These are phyloP conservation scores for Chlamydomonas asymmetrica DNA, from an alignment of 139 green algal species.

Conservation along the genomic window DNA sequence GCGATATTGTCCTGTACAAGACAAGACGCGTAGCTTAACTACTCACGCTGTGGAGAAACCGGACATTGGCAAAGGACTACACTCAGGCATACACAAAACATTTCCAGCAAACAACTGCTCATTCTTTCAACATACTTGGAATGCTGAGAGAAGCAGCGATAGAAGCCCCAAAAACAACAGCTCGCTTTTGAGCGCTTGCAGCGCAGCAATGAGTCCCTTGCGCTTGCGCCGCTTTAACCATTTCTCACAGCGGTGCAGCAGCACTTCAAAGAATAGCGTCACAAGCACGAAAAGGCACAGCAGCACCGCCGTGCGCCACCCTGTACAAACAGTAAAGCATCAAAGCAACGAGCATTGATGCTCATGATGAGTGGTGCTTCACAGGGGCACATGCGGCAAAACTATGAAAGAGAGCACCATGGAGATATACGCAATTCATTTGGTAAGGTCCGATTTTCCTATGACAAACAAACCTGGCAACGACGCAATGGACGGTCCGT, in stretches of 20 bases:
- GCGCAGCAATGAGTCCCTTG: constrained; percentile 14
- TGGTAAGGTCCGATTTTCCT: no score
- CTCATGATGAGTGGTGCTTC: no score
- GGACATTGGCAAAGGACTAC: neutral
- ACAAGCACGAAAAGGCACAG: constrained; percentile 14
- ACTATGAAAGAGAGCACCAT: no score
- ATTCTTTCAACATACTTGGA: constrained; percentile 4
- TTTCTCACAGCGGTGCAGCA: constrained; percentile 6
- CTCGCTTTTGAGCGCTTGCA: constrained; percentile 24
- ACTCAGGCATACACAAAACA: neutral
- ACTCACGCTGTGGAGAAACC: neutral
- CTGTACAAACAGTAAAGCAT: no score
- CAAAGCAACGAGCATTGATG: no score
- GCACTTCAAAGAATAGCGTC: neutral
- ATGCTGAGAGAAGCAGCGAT: constrained; percentile 5
- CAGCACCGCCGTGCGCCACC: constrained; percentile 22
- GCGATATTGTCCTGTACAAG: constrained; percentile 3
- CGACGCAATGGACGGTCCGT: no score
- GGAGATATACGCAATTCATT: no score
- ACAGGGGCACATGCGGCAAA: no score
- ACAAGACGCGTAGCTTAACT: neutral
- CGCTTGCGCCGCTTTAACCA: constrained; percentile 13
- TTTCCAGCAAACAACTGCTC: neutral
- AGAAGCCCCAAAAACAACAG: constrained; percentile 15
- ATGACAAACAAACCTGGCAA: no score